Conservation (phyloP, 768 basidiomycete genomes). For the Boletus tomentosulus region DNA sequence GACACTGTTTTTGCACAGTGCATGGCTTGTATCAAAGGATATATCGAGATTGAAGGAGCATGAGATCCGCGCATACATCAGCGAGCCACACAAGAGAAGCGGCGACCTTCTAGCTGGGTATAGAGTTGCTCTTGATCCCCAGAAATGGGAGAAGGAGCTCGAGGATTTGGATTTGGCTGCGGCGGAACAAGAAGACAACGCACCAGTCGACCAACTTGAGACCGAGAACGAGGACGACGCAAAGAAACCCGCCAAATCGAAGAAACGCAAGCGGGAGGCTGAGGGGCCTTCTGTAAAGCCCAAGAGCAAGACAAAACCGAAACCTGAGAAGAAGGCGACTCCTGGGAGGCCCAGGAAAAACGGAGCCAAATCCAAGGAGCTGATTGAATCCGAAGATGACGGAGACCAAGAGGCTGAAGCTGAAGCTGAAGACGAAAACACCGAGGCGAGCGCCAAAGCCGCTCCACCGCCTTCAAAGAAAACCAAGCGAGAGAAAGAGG, state of each 20-base stretch:
- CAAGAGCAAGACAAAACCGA: conserved; percentile 44
- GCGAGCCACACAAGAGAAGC: conserved; percentile 69
- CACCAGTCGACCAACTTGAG: conserved; percentile 64
- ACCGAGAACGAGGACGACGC: conserved; percentile 50
- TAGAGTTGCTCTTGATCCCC: conserved; percentile 68
- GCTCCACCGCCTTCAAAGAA: conserved; percentile 67
- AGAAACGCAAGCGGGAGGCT: conserved; percentile 62
- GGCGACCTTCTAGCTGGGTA: conserved; percentile 77
- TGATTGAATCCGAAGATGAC: conserved; percentile 62
- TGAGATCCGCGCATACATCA: conserved; percentile 83
- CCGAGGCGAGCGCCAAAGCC: conserved; percentile 48
- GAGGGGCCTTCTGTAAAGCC: conserved; percentile 39
- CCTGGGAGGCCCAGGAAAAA: conserved; percentile 47
- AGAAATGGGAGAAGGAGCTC: conserved; percentile 55
- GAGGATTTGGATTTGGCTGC: conserved; percentile 30
- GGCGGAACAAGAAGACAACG: conserved; percentile 52
- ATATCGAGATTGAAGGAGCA: conserved; percentile 71
- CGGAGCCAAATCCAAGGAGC: conserved; percentile 56
- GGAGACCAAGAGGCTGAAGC: conserved; percentile 47
- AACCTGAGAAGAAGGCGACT: conserved; percentile 37
- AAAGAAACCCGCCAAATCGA: conserved; percentile 43
- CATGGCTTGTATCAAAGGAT: conserved; percentile 82
- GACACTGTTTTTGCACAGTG: conserved; percentile 41
- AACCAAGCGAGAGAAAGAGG: conserved; percentile 54
- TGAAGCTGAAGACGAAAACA: conserved; percentile 43